Conservation (phyloP, 345 rosid species). For the Citropsis articulata region DNA sequence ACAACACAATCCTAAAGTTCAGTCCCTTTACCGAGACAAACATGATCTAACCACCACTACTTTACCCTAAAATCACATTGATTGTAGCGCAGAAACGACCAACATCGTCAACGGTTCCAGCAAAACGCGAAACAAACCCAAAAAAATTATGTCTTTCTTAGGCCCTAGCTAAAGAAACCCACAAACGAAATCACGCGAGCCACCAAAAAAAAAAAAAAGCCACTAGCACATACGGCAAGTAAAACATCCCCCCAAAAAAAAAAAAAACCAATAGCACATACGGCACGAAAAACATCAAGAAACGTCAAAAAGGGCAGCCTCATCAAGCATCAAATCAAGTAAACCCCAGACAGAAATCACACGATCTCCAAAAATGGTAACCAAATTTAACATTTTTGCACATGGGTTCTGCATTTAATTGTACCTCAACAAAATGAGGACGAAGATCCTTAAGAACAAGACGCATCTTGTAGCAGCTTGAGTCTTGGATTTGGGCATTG, state of each 20-base stretch:
- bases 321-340: neutral
- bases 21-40: neutral
- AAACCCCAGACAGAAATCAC: slow-evolving; percentile 5
- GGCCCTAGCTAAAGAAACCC: neutral
- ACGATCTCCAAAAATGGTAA: neutral
- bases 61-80: neutral
- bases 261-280: neutral
- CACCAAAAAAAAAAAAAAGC: neutral
- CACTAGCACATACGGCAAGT: neutral
- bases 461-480: slow-evolving; percentile 62
- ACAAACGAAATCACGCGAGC: neutral
- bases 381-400: neutral
- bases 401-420: neutral
- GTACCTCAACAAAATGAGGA: slow-evolving; percentile 60
- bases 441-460: slow-evolving; percentile 54
- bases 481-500: slow-evolving; percentile 36
- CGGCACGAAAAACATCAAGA: neutral
- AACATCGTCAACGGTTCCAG: neutral
- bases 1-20: neutral
- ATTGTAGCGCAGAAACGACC: neutral
- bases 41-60: neutral
- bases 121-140: neutral
- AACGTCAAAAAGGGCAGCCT: neutral
- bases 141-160: neutral
- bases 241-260: neutral